These are phyloP conservation scores for Cladosporium velox DNA, from an alignment of 2,329 filamentous ascomycete species.

Conservation along the genomic window DNA sequence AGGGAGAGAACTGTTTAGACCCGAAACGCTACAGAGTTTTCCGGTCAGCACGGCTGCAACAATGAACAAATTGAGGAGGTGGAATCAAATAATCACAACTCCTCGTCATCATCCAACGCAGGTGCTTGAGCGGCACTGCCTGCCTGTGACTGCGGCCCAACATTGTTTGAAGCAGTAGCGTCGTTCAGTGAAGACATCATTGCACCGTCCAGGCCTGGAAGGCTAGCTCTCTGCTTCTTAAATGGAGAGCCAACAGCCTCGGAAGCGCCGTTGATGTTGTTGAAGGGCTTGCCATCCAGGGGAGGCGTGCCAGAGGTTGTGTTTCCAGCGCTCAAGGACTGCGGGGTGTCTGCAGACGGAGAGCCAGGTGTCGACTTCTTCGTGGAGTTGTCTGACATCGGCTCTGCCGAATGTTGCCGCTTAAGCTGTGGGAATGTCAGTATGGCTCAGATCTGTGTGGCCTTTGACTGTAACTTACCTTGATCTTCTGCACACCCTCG, in stretches of 20 bases:
- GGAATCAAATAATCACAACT: constrained; percentile 40
- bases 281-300: constrained; percentile 27
- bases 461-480: constrained; percentile 54
- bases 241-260: constrained; percentile 68
- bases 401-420: constrained; percentile 74
- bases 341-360: constrained; percentile 46
- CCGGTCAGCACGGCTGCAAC: background rate
- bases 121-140: constrained; percentile 25
- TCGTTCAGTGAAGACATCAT: constrained; percentile 23
- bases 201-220: constrained; percentile 42
- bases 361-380: constrained; percentile 49
- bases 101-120: constrained; percentile 45
- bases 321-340: constrained; percentile 33
- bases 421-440: constrained; percentile 63
- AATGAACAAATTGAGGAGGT: background rate
- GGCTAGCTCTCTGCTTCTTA: constrained; percentile 72
- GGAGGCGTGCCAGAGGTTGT: constrained; percentile 39
- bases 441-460: background rate
- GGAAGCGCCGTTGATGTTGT: constrained; percentile 40
- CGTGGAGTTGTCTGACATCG: constrained; percentile 50
- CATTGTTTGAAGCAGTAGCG: constrained; percentile 27
- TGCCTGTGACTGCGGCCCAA: constrained; percentile 23
- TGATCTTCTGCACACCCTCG: constrained; percentile 79
- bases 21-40: background rate
- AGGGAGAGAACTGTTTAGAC: background rate